Conservation (phyloP, 192 early-diverging fungal species). For the Martensiomyces pterosporus region DNA sequence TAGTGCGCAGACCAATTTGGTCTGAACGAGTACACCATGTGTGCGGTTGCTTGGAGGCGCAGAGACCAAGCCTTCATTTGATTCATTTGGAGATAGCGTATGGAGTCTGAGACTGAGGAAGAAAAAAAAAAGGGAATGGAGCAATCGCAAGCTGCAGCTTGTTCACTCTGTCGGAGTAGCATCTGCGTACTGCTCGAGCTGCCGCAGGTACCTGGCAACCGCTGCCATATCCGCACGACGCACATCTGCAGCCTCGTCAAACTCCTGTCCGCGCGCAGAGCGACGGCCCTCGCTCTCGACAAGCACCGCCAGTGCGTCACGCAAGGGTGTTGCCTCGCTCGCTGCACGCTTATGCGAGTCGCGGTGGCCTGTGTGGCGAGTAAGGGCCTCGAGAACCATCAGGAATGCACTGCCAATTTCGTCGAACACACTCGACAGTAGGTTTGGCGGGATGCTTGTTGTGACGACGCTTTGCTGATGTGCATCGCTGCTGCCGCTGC, state of each 20-base stretch:
- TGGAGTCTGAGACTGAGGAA: not conserved
- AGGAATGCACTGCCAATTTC: slow-evolving; percentile 34
- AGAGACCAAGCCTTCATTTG: too few species aligned
- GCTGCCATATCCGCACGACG: slow-evolving; percentile 5
- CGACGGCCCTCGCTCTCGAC: slow-evolving; percentile 2
- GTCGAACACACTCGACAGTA: slow-evolving; percentile 25
- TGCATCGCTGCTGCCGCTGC: too few species aligned
- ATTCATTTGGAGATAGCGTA: not conserved
- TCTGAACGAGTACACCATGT: too few species aligned
- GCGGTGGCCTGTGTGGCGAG: slow-evolving; percentile 42
- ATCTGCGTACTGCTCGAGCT: slow-evolving; percentile 34
- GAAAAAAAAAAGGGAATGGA: not conserved
- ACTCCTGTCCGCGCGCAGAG: not conserved
- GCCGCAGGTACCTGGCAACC: slow-evolving; percentile 24
- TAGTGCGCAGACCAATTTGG: too few species aligned
- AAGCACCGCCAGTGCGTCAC: slow-evolving; percentile 18
- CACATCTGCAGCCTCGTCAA: slow-evolving; percentile 1
- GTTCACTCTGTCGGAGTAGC: not conserved
- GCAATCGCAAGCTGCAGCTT: too few species aligned
- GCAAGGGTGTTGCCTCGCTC: slow-evolving; percentile 26
- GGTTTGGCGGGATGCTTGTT: not conserved
- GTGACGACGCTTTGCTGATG: not conserved
- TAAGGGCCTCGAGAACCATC: slow-evolving; percentile 44
- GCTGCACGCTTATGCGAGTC: slow-evolving; percentile 35
- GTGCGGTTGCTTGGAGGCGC: too few species aligned